Conservation (phyloP, 73 alveolate genomes). For the Tetrahymena borealis region DNA sequence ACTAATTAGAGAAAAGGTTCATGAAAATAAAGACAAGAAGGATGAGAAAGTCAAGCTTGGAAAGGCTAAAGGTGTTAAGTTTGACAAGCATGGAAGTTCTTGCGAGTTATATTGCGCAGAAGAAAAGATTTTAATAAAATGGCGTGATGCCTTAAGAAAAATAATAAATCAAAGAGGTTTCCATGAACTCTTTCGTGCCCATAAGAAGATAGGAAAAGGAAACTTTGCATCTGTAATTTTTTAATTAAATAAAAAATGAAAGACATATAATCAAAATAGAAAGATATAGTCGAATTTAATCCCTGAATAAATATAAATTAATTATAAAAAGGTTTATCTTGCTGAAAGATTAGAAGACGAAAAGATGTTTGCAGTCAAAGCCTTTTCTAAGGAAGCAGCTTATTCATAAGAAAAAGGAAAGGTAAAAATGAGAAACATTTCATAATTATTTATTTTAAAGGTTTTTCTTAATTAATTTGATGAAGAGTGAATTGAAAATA, state of each 20-base stretch:
- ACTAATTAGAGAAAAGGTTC: background rate
- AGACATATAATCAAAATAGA: no score
- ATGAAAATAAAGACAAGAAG: background rate
- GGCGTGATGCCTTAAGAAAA: conserved; percentile 32
- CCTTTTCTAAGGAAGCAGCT: conserved; percentile 37
- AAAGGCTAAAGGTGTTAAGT: background rate
- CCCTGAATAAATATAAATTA: no score
- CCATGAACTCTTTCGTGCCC: conserved; percentile 35
- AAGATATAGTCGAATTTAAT: no score
- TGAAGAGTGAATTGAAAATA: no score
- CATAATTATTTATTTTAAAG: no score
- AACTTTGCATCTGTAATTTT: conserved; percentile 32
- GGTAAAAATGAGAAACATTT: background rate
- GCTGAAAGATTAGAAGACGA: conserved; percentile 48
- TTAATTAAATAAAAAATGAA: background rate
- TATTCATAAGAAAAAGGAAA: conserved; percentile 37
- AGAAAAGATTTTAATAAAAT: background rate
- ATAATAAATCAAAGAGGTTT: conserved; percentile 23
- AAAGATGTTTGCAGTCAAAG: conserved; percentile 30
- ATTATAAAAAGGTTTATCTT: conserved; percentile 1
- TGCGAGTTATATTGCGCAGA: conserved; percentile 10
- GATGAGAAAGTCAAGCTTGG: background rate
- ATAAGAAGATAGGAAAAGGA: conserved; percentile 30
- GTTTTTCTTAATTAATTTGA: background rate
- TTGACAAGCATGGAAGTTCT: background rate